These are phyloP conservation scores for Lipomyces starkeyi DNA, from an alignment of 805 yeast species.

Conservation along the genomic window DNA sequence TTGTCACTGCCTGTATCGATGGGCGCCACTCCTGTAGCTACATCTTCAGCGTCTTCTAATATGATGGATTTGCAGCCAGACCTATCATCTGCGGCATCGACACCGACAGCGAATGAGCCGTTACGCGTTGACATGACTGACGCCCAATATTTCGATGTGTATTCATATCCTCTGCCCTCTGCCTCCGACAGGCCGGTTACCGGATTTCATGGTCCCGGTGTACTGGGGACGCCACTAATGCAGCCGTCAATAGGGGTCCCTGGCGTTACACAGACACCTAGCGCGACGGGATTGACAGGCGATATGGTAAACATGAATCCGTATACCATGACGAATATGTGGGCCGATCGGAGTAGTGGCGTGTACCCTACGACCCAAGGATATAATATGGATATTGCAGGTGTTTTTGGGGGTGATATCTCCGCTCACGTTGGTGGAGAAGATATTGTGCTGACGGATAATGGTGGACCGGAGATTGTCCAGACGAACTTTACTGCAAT, in stretches of 20 bases:
- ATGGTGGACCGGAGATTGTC: conserved; percentile 1
- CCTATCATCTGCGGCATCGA: neutral
- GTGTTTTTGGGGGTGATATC: neutral
- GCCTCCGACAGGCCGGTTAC: neutral
- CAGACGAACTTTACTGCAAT: conserved; percentile 9
- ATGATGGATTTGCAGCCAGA: neutral
- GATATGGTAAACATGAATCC: conserved; percentile 17
- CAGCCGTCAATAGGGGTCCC: conserved; percentile 1
- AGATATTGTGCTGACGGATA: conserved; percentile 3
- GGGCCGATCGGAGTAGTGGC: conserved; percentile 10
- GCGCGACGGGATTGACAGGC: conserved; percentile 6
- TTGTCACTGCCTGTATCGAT: neutral
- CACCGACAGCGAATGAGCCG: neutral
- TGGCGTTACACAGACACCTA: neutral
- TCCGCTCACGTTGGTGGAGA: neutral
- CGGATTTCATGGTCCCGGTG: conserved; percentile 11
- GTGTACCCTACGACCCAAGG: neutral
- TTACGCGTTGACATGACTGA: conserved; percentile 4
- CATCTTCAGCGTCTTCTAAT: neutral
- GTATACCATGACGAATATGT: conserved; percentile 5
- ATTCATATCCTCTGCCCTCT: conserved; percentile 8
- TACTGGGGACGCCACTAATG: conserved; percentile 13
- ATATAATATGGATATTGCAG: neutral
- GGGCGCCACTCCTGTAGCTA: neutral
- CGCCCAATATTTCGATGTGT: conserved; percentile 8